Conservation (phyloP, 371 early-diverging fungal genomes). For the Syncephalastrum contaminatum region DNA sequence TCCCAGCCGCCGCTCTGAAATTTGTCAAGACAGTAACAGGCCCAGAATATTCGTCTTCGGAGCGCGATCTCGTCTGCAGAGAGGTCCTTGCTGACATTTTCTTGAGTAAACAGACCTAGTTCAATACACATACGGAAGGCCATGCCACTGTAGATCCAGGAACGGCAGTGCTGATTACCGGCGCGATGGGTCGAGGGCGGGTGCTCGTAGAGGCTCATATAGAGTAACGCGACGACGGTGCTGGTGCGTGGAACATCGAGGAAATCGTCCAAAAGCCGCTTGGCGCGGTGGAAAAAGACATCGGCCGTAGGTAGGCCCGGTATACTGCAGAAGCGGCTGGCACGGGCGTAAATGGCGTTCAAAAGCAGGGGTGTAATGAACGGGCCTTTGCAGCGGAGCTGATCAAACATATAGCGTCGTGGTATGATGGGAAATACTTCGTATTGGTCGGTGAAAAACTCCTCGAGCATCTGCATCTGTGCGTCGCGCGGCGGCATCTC, state of each 20-base stretch:
- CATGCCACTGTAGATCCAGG: constrained; percentile 47
- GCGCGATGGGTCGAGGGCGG: constrained; percentile 14
- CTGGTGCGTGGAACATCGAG: constrained; percentile 46
- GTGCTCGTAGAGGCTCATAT: constrained; percentile 33
- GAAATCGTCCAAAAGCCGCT: constrained; percentile 44
- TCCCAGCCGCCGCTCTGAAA: constrained; percentile 29
- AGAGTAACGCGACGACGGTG: constrained; percentile 36
- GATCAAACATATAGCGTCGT: constrained; percentile 39
- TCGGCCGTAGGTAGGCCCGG: constrained; percentile 12
- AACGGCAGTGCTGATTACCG: constrained; percentile 20
- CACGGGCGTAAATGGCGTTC: constrained; percentile 48
- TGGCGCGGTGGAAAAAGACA: constrained; percentile 36
- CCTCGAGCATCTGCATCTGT: constrained; percentile 33
- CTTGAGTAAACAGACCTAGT: constrained; percentile 35
- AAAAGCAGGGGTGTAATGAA: constrained; percentile 42
- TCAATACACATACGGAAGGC: constrained; percentile 48
- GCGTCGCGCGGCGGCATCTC: constrained; percentile 26
- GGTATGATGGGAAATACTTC: constrained; percentile 28
- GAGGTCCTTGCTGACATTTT: constrained; percentile 12
- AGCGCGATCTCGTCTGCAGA: constrained; percentile 18
- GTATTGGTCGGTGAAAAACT: constrained; percentile 35
- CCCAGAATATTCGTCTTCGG: constrained; percentile 29
- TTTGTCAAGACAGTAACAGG: constrained; percentile 36
- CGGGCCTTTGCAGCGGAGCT: constrained; percentile 37
- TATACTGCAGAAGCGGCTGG: constrained; percentile 22